Evolutionary conservation across 2,329 filamentous ascomycete genomes (phyloP).

Genomic region (Venturia carpophila): DNA sequence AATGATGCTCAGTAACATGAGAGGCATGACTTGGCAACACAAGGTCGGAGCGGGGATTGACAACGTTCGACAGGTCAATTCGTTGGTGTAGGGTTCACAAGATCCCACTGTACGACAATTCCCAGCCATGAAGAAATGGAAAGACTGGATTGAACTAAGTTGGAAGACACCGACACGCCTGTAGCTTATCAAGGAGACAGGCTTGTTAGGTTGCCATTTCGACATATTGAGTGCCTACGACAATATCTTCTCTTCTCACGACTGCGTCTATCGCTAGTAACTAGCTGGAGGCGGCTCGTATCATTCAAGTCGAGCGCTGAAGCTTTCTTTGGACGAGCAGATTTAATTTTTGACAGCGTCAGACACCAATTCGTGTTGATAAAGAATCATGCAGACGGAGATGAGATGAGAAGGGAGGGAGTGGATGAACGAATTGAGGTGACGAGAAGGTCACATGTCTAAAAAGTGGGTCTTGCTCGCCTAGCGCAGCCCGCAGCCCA

Average conservation of each 20-base stretch:
- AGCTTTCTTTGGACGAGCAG: background rate
- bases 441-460: too few relatives aligned
- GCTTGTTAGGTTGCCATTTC: background rate
- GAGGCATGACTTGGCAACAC: background rate
- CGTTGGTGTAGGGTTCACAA: constrained; percentile 3
- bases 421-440: background rate
- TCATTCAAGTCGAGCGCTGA: background rate
- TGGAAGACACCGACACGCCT: background rate
- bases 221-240: background rate
- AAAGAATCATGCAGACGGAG: background rate
- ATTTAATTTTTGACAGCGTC: background rate
- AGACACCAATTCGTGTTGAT: background rate
- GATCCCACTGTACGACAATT: constrained; percentile 2
- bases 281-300: background rate
- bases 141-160: background rate
- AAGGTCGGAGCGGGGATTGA: background rate
- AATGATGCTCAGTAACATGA: background rate
- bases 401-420: background rate
- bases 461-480: background rate
- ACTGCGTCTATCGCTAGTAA: background rate
- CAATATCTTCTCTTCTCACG: background rate
- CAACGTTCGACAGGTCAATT: constrained; percentile 8
- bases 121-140: constrained; percentile 3
- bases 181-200: background rate
- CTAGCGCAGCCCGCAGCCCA: too few relatives aligned